Base-by-base conservation (phyloP, 2,329 filamentous ascomycete species). In the Bipolaris zeicola region DNA sequence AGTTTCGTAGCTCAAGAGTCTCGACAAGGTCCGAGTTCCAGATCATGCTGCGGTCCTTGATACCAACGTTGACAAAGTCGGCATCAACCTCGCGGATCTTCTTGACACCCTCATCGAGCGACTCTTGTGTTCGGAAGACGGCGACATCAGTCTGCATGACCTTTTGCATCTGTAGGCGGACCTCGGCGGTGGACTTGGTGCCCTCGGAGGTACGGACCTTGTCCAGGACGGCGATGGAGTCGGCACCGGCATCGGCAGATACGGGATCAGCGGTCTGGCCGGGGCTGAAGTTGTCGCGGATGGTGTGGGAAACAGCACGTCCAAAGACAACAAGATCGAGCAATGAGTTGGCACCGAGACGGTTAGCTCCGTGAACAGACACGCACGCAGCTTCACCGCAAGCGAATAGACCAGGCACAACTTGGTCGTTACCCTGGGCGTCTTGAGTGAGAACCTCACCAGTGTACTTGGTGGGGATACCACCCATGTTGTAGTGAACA, bases 401-500 rank as follows among this genome's bases (percentile, higher is more conserved):
- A 71, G 95, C 95, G 77, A 94, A 98, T 63, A 99, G 87, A 78
- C 94, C 94, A 55, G 92, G 92, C 20, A 99, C 95, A 68, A 96
- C 86, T 84, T 96, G 86, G 82, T 98, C 95, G 56, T 96, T 87
- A 66, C 95, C 95, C 60, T 86, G 78, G 74, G 90, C 89, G 69
- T 97, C 92, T 50, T 96, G 83, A 16, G 92, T 96, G 67, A 99
- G 80, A 60, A 98, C 95, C 81, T 99, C 92, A 78, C 95, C 94
- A 61, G 92, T 97, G 85, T 96, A 98, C 74, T 91, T 92, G 67
- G 95, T 98, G 50, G 94, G 94, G 69, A 99, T 97, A 85, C 95
- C 94, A 80, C 94, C 94, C 95, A 98, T 99, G 86, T 97, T 97
- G 86, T 99, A 99, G 85, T 99, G 93, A 67, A 97, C 94, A 42